phyloP scores from a whole-genome alignment of 257 asterid species.

The Leonotis leonurus region DNA sequence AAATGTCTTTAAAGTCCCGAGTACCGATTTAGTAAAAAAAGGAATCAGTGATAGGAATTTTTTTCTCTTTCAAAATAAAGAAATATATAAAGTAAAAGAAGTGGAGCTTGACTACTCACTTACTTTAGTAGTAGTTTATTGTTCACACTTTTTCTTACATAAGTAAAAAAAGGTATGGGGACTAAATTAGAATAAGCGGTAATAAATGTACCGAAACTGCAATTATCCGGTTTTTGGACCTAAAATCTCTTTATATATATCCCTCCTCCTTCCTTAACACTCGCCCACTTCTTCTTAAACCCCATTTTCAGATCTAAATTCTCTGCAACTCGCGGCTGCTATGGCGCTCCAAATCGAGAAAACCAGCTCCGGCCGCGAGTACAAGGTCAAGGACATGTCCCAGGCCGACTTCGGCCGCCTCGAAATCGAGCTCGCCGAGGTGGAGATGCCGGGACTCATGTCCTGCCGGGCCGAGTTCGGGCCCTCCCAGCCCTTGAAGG shows the following conservation, averaged over 20 bases:
- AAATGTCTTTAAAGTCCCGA: too few relatives aligned
- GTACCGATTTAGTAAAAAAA: too few relatives aligned
- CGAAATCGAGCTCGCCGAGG: slow-evolving; percentile 43
- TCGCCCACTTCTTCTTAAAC: neutral
- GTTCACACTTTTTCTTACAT: neutral
- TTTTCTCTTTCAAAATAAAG: neutral
- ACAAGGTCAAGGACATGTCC: slow-evolving; percentile 51
- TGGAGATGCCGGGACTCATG: slow-evolving; percentile 42
- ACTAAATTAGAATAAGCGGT: neutral
- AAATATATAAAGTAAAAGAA: neutral
- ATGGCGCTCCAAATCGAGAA: slow-evolving; percentile 28
- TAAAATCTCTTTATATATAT: neutral
- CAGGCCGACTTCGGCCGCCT: slow-evolving; percentile 49
- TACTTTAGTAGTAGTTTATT: neutral
- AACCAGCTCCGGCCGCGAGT: slow-evolving; percentile 43
- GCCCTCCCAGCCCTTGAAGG: slow-evolving; percentile 27
- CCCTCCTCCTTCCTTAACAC: neutral
- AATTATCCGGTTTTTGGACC: neutral
- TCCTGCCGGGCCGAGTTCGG: slow-evolving; percentile 27
- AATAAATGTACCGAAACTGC: neutral
- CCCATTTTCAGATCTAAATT: slow-evolving; percentile 13
- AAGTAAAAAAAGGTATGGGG: neutral
- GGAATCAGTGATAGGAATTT: neutral
- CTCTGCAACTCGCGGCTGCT: neutral
- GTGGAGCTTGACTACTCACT: neutral